Percentiles rank a stretch among this genome's conserved stretches.
Conservation (phyloP, 495 filamentous ascomycete genomes). For the Sporormia fimetaria region DNA sequence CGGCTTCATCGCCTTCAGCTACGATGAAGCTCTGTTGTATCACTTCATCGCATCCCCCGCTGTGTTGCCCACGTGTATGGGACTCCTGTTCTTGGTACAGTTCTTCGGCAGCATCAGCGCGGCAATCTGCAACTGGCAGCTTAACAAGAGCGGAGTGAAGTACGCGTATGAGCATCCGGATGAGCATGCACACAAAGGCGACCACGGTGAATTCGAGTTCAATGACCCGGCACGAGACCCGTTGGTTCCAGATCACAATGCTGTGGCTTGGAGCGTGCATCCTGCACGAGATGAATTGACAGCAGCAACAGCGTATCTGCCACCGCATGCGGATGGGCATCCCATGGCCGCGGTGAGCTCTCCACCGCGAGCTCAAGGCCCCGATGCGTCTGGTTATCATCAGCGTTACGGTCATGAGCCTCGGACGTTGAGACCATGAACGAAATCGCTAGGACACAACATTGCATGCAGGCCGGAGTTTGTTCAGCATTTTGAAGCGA, state of each 20-base stretch:
- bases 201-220: no score
- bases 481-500: no score
- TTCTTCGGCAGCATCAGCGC: slow-evolving; percentile 20
- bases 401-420: no score
- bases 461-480: no score
- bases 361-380: no score
- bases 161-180: slow-evolving; percentile 11
- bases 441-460: no score
- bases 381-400: no score
- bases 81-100: slow-evolving; percentile 19
- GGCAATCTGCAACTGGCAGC: slow-evolving; percentile 14
- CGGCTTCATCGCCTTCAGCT: slow-evolving; percentile 12
- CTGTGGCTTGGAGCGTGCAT: slow-evolving; percentile 6
- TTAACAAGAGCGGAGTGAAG: slow-evolving; percentile 14
- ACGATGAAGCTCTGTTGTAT: slow-evolving; percentile 6
- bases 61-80: slow-evolving; percentile 15
- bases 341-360: background rate
- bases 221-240: slow-evolving; percentile 4
- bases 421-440: no score
- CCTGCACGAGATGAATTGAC: slow-evolving; percentile 6
- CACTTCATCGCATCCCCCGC: slow-evolving; percentile 8
- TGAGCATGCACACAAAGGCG: slow-evolving; percentile 4
- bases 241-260: slow-evolving; percentile 4
- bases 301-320: background rate
- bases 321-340: no score